Base-by-base conservation (phyloP, 371 early-diverging fungal species). In the Apophysomyces sp. region DNA sequence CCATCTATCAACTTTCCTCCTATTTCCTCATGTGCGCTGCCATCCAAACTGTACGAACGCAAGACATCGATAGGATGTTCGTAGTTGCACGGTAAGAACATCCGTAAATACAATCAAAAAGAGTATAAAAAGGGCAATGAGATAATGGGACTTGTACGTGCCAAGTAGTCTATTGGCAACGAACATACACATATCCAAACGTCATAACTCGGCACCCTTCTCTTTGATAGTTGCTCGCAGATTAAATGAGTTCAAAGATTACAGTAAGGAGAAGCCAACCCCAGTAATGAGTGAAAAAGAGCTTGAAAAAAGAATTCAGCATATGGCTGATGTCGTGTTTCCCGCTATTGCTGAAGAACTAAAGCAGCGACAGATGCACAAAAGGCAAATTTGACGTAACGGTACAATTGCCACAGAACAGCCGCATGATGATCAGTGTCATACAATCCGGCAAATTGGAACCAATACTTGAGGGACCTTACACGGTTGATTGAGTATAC, bases 341-440 rank as follows among this genome's bases (percentile, higher is more conserved):
- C 70, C 70, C 5, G 70, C 70, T 0, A 65, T 69, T 6, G 28
- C 40, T 12, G 63, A 69, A 61, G 70, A 28, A 29, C 57, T 29
- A 34, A 65, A 58, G 51, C 24, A 3, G 18, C 55, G 0, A 49
- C 13, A 15, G 54, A 55, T 3, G 52, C 18, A 18, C 39, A 55
- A 31, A 60, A 52, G 53, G 44, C 12, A 60, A 60, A 52, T 62
- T 56, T 44, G 52, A 65, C 28, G 40, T 18, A 21, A 13, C 61
- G 28, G 49, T 69, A 6, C 27, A 65, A 2, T 64, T 54, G 26
- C 49, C 55, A 0, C 18, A 18, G 9, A 55, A 51, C 0, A 37
- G 57, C 18, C 27, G 24, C n/a, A 58, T 63, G 21, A 63, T 63
- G 64, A 37, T 63, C 5, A 52, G 29, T 27, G 39, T 15, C 7